Percentiles rank a stretch among this genome's conserved stretches.
Conservation (phyloP, 2,329 filamentous ascomycete genomes). For the Cryphonectria radicalis region DNA sequence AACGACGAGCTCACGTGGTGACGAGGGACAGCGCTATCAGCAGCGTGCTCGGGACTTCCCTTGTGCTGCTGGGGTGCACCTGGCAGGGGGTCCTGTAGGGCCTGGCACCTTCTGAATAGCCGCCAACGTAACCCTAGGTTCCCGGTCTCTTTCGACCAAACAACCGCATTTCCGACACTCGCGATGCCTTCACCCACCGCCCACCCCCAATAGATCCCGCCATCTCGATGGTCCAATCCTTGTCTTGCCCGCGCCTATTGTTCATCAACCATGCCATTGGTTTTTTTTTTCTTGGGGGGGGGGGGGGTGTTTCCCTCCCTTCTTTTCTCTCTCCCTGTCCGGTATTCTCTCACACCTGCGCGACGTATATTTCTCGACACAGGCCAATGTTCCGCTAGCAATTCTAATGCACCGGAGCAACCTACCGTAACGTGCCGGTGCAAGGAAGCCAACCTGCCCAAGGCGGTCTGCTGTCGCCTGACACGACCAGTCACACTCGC, state of each 20-base stretch:
- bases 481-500: slow-evolving; percentile 1
- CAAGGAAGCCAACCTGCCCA: slow-evolving; percentile 5
- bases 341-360: neutral
- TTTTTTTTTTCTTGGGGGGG: no score
- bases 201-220: neutral
- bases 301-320: no score
- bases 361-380: neutral
- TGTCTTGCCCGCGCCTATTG: neutral
- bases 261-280: neutral
- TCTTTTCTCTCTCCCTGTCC: neutral
- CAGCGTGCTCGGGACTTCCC: slow-evolving; percentile 23
- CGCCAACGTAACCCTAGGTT: slow-evolving; percentile 27
- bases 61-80: slow-evolving; percentile 22
- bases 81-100: slow-evolving; percentile 5
- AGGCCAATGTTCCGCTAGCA: neutral
- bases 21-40: slow-evolving; percentile 1
- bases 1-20: slow-evolving; percentile 12
- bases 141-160: slow-evolving; percentile 6
- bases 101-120: slow-evolving; percentile 14
- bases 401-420: neutral
- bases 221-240: neutral
- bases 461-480: slow-evolving; percentile 2
- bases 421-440: neutral
- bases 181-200: slow-evolving; percentile 1
- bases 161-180: neutral